phyloP scores from a whole-genome alignment of 1,139 yeast species.

The Magnusiomyces magnusii region DNA sequence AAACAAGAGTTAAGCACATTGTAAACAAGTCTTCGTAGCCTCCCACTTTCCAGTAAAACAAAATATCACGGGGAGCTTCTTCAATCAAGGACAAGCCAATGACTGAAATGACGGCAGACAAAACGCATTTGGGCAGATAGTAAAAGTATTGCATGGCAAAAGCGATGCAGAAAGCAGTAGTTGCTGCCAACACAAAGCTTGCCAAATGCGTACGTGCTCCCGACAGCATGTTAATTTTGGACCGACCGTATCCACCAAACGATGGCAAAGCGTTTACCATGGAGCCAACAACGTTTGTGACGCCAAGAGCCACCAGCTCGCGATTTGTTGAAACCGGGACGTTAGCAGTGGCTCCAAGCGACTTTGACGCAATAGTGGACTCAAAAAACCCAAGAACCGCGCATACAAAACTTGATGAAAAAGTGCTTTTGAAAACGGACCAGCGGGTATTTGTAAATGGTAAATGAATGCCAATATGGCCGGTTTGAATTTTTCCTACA shows the following conservation, averaged over 20 bases:
- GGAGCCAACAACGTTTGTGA: constrained; percentile 59
- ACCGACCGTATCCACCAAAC: constrained; percentile 95
- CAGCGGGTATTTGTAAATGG: constrained; percentile 40
- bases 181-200: constrained; percentile 70
- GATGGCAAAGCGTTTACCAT: constrained; percentile 79
- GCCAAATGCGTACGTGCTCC: constrained; percentile 83
- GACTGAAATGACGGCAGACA: constrained; percentile 72
- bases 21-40: constrained; percentile 78
- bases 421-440: constrained; percentile 32
- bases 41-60: constrained; percentile 61
- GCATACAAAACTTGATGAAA: constrained; percentile 49
- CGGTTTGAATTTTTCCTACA: constrained; percentile 57
- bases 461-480: constrained; percentile 39
- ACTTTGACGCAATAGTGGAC: constrained; percentile 83
- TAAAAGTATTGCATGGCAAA: constrained; percentile 58
- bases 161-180: constrained; percentile 58
- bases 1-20: constrained; percentile 58
- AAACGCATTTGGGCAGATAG: constrained; percentile 70
- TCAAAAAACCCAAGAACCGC: constrained; percentile 92
- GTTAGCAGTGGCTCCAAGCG: constrained; percentile 34
- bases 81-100: constrained; percentile 75
- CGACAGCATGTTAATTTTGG: constrained; percentile 77
- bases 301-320: constrained; percentile 71
- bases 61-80: constrained; percentile 77
- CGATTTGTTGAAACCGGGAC: constrained; percentile 39